Percentiles rank a stretch among this genome's conserved stretches.
These are phyloP conservation scores for Fusarium pininemorale DNA, from an alignment of 2,329 filamentous ascomycete genomes.

Conservation along the genomic window DNA sequence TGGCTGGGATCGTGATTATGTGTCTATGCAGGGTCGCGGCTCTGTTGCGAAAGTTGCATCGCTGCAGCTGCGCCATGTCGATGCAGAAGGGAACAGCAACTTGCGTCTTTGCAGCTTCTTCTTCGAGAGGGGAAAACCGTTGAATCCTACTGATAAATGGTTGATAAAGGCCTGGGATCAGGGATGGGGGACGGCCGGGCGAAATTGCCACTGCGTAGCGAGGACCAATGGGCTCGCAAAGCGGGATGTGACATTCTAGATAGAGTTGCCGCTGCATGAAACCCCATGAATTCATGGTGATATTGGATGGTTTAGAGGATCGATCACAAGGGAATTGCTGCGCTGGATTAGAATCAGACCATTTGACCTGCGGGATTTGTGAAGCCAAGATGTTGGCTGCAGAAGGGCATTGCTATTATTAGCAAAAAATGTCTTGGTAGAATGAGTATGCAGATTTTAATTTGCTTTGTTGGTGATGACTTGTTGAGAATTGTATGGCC, in stretches of 20 bases:
- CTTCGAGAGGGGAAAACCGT: constrained; percentile 1
- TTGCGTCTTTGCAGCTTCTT: background rate
- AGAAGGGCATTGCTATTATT: constrained; percentile 10
- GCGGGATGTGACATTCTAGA: constrained; percentile 19
- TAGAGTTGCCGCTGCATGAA: constrained; percentile 22
- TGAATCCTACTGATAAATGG: background rate
- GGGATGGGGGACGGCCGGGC: background rate
- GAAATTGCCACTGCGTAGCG: background rate
- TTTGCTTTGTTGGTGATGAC: background rate
- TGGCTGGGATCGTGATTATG: background rate
- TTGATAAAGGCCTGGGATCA: background rate
- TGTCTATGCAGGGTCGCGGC: constrained; percentile 10
- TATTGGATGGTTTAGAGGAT: background rate
- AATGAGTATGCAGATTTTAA: background rate
- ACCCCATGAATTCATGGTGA: background rate
- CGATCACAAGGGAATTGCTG: background rate
- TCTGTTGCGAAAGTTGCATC: background rate
- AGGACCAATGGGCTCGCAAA: background rate
- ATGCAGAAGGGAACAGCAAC: background rate
- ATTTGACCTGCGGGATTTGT: background rate
- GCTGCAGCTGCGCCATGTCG: constrained; percentile 4
- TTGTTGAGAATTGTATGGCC: background rate
- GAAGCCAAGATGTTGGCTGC: constrained; percentile 4
- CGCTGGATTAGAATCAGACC: background rate
- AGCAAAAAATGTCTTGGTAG: background rate